Percentiles rank a stretch among this genome's conserved stretches.
These are phyloP conservation scores for Ophiocordyceps camponoti-floridani DNA, from an alignment of 2,329 filamentous ascomycete species.

Conservation along the genomic window DNA sequence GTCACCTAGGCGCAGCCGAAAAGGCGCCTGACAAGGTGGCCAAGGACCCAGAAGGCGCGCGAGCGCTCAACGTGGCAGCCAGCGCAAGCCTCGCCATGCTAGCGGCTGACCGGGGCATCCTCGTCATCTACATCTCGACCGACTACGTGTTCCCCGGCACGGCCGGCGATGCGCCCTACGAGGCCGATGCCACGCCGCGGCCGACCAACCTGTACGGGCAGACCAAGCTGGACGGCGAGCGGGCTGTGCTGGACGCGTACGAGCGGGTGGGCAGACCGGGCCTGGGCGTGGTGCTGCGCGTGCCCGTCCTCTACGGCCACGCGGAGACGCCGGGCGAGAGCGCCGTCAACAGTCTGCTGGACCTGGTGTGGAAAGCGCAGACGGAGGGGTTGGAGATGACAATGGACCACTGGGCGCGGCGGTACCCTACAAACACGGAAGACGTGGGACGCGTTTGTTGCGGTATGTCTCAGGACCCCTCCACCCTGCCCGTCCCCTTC, in stretches of 20 bases:
- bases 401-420: slow-evolving; percentile 74
- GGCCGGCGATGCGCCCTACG: slow-evolving; percentile 71
- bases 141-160: slow-evolving; percentile 64
- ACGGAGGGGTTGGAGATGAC: slow-evolving; percentile 41
- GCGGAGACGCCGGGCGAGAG: slow-evolving; percentile 55
- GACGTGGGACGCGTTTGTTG: slow-evolving; percentile 67
- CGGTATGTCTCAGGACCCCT: slow-evolving; percentile 23
- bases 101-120: slow-evolving; percentile 40
- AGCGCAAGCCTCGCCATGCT: slow-evolving; percentile 46
- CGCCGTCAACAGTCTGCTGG: slow-evolving; percentile 67
- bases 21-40: slow-evolving; percentile 77
- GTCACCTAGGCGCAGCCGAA: slow-evolving; percentile 55
- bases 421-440: slow-evolving; percentile 79
- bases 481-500: background rate
- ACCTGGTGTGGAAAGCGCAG: slow-evolving; percentile 57
- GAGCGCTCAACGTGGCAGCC: slow-evolving; percentile 58
- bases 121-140: slow-evolving; percentile 65
- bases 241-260: slow-evolving; percentile 47
- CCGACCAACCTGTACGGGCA: slow-evolving; percentile 63
- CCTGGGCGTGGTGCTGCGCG: slow-evolving; percentile 52
- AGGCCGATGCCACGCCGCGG: slow-evolving; percentile 38
- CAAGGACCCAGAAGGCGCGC: no score
- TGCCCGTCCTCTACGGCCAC: slow-evolving; percentile 74
- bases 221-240: slow-evolving; percentile 42
- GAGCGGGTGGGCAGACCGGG: slow-evolving; percentile 27